These are phyloP conservation scores for Heterobasidion irregulare DNA, from an alignment of 1,284 basidiomycete species.

Conservation along the genomic window DNA sequence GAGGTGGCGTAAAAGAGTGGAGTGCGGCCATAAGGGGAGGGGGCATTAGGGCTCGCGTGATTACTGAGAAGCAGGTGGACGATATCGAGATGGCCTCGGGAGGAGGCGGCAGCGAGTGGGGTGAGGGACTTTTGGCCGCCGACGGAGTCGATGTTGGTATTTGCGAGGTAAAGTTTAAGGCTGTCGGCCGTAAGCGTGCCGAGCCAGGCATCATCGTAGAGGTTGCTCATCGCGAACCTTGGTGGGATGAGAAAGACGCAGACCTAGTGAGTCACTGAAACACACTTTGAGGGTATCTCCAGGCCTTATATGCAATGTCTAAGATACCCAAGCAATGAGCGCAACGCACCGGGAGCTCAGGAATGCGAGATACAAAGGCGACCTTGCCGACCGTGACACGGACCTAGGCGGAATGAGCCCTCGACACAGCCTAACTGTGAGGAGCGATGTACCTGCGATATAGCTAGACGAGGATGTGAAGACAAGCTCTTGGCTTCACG, in stretches of 20 bases:
- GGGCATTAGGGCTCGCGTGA: background rate
- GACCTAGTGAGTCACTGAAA: background rate
- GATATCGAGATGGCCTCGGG: background rate
- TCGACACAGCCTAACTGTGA: background rate
- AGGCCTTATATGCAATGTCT: background rate
- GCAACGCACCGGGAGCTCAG: too few relatives aligned
- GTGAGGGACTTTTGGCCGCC: background rate
- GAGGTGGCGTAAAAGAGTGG: background rate
- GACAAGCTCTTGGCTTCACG: background rate
- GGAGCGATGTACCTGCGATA: background rate
- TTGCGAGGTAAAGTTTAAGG: background rate
- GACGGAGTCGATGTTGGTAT: background rate
- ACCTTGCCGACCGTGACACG: background rate
- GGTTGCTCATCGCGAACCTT: background rate
- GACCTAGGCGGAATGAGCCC: background rate
- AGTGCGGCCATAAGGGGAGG: background rate
- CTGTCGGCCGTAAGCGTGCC: background rate
- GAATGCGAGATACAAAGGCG: background rate
- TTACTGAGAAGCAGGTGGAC: background rate
- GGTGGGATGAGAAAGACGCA: background rate
- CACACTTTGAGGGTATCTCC: background rate
- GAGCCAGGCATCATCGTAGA: background rate
- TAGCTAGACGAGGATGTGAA: background rate
- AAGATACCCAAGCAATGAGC: background rate
- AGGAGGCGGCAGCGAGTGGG: background rate